These are phyloP conservation scores for Penicillium pulvis DNA, from an alignment of 495 filamentous ascomycete genomes.

Conservation along the genomic window DNA sequence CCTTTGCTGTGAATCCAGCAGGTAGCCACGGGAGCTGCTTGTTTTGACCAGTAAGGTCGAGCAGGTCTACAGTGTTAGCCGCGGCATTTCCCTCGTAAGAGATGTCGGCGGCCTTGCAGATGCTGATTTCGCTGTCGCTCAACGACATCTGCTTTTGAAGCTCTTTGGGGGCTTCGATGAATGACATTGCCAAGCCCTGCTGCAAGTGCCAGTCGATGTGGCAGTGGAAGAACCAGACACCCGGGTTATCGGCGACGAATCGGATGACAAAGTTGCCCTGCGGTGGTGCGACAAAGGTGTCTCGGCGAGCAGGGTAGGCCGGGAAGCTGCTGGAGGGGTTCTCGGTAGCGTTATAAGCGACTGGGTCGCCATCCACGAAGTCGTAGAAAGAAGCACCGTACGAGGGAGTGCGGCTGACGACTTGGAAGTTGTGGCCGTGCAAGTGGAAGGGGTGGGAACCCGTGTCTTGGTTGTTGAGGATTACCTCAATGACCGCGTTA, in stretches of 20 bases:
- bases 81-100: conserved; percentile 73
- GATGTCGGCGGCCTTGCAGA: conserved; percentile 4
- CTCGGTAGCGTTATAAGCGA: conserved; percentile 42
- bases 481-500: conserved; percentile 70
- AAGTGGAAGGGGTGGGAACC: conserved; percentile 85
- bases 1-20: conserved; percentile 70
- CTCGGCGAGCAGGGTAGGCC: conserved; percentile 52
- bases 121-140: neutral
- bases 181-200: conserved; percentile 42
- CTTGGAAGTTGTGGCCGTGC: conserved; percentile 84
- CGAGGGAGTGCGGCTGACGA: conserved; percentile 50
- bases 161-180: conserved; percentile 60
- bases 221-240: conserved; percentile 61
- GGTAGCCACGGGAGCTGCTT: conserved; percentile 58
- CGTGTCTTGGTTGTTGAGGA: conserved; percentile 76
- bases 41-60: conserved; percentile 68
- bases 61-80: conserved; percentile 61
- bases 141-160: conserved; percentile 51
- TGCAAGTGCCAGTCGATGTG: conserved; percentile 68
- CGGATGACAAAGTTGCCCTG: conserved; percentile 61
- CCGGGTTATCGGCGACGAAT: conserved; percentile 68
- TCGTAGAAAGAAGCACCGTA: conserved; percentile 45
- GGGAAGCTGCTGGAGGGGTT: conserved; percentile 33
- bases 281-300: conserved; percentile 58
- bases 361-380: conserved; percentile 37